Percentiles rank a stretch among this genome's conserved stretches.
These are phyloP conservation scores for Boechera divaricarpa DNA, from an alignment of 345 rosid species.

Conservation along the genomic window DNA sequence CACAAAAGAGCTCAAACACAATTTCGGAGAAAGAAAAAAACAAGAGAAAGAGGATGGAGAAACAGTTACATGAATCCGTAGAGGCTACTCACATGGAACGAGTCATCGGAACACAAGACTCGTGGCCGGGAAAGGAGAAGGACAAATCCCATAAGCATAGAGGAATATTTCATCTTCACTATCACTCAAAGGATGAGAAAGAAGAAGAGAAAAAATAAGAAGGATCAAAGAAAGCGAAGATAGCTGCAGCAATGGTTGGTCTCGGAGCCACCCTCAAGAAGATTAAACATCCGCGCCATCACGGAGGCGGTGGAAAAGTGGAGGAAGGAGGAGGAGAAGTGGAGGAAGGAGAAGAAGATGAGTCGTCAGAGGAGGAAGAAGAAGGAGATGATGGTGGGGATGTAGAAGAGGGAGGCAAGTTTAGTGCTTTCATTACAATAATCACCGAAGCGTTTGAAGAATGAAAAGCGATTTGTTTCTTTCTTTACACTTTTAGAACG, in stretches of 20 bases:
- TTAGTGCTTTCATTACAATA: slow-evolving; percentile 41
- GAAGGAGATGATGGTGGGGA: slow-evolving; percentile 26
- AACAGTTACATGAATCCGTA: slow-evolving; percentile 23
- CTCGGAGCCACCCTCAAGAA: slow-evolving; percentile 40
- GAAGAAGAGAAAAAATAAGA: slow-evolving; percentile 42
- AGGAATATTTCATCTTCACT: slow-evolving; percentile 44
- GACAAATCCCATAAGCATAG: slow-evolving; percentile 38
- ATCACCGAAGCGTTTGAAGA: slow-evolving; percentile 41
- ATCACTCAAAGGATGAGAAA: slow-evolving; percentile 40
- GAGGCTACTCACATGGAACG: slow-evolving; percentile 28
- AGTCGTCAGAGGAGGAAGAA: not conserved
- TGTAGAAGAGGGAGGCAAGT: slow-evolving; percentile 44
- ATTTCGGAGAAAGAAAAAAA: not conserved
- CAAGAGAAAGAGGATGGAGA: slow-evolving; percentile 33
- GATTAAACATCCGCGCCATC: slow-evolving; percentile 29
- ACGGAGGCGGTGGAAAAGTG: slow-evolving; percentile 24
- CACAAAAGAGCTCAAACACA: not conserved
- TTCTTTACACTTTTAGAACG: no score
- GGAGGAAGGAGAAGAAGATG: not conserved
- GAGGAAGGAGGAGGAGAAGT: not conserved
- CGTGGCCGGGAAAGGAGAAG: slow-evolving; percentile 20
- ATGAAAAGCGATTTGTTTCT: not conserved
- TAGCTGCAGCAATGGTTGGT: slow-evolving; percentile 43
- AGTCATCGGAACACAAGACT: slow-evolving; percentile 21
- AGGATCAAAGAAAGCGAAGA: slow-evolving; percentile 46